phyloP scores from a whole-genome alignment of 2,329 filamentous ascomycete species.

The Arthrobotrys iridis region DNA sequence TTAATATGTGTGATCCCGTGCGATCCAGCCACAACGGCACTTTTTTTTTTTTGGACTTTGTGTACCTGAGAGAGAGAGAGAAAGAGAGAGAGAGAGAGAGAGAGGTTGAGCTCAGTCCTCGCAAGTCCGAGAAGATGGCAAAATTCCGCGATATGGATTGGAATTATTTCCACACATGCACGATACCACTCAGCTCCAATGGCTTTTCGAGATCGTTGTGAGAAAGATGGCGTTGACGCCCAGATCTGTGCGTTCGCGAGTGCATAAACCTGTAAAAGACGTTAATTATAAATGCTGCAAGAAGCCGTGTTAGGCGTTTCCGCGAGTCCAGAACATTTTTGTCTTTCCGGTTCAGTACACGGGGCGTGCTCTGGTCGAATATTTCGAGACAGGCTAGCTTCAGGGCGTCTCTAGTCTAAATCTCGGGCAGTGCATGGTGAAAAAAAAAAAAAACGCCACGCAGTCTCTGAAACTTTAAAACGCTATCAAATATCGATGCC shows the following conservation, averaged over 20 bases:
- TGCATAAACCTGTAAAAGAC: neutral
- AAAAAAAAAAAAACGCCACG: neutral
- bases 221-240: slow-evolving; percentile 21
- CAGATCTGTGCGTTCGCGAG: neutral
- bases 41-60: too few species aligned
- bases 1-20: too few species aligned
- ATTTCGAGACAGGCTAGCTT: neutral
- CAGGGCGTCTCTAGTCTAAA: neutral
- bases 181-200: slow-evolving; percentile 5
- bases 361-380: neutral
- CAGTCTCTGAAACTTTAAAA: slow-evolving; percentile 27
- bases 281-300: neutral
- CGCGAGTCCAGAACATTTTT: neutral
- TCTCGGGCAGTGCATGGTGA: too few species aligned
- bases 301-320: slow-evolving; percentile 4
- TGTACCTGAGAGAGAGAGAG: too few species aligned
- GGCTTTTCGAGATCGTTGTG: too few species aligned
- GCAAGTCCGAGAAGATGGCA: too few species aligned
- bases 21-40: too few species aligned
- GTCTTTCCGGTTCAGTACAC: neutral
- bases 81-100: too few species aligned
- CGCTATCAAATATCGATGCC: slow-evolving; percentile 2
- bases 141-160: neutral
- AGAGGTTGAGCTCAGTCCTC: too few species aligned
- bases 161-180: slow-evolving; percentile 14